Percentiles rank a stretch among this genome's conserved stretches.
Evolutionary conservation across 2,329 filamentous ascomycete genomes (phyloP).

Genomic region (Monosporascus sp.): DNA sequence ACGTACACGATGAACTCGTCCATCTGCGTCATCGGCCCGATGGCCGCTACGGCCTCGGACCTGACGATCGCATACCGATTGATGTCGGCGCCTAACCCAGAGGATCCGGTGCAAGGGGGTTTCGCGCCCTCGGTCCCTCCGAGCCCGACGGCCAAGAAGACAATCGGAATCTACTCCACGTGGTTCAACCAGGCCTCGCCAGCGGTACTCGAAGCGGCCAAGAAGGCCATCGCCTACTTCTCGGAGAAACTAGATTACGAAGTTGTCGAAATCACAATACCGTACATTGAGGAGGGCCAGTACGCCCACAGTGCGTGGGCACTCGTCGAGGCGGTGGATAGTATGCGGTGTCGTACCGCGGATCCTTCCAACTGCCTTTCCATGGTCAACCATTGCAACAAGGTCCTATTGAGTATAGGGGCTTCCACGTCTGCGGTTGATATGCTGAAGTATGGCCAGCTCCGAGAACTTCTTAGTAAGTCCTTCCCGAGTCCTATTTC

Average conservation of each 20-base stretch:
- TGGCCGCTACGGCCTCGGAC: constrained; percentile 71
- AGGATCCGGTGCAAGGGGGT: constrained; percentile 51
- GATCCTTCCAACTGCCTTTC: constrained; percentile 45
- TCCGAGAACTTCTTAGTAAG: constrained; percentile 62
- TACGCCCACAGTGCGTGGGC: constrained; percentile 73
- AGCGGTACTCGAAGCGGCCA: constrained; percentile 55
- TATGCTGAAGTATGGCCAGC: constrained; percentile 64
- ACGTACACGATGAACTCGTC: constrained; percentile 50
- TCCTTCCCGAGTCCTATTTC: no score
- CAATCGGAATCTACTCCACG: constrained; percentile 63
- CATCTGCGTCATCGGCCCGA: constrained; percentile 64
- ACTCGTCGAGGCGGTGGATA: constrained; percentile 60
- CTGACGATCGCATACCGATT: constrained; percentile 76
- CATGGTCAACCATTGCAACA: constrained; percentile 60
- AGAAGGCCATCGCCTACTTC: constrained; percentile 52
- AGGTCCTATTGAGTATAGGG: constrained; percentile 61
- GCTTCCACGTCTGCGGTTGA: constrained; percentile 62
- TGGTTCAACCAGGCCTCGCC: constrained; percentile 68
- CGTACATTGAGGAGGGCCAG: constrained; percentile 64
- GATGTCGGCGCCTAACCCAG: constrained; percentile 67
- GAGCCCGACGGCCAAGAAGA: constrained; percentile 40
- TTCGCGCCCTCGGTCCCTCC: constrained; percentile 56
- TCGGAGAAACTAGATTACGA: constrained; percentile 40
- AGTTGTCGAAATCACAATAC: constrained; percentile 57
- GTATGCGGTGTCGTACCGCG: constrained; percentile 35